A percentile compares a stretch with the other conserved stretches of the same genome.
Conservation (phyloP, 2,329 filamentous ascomycete genomes). For the Aspergillus nomiae region DNA sequence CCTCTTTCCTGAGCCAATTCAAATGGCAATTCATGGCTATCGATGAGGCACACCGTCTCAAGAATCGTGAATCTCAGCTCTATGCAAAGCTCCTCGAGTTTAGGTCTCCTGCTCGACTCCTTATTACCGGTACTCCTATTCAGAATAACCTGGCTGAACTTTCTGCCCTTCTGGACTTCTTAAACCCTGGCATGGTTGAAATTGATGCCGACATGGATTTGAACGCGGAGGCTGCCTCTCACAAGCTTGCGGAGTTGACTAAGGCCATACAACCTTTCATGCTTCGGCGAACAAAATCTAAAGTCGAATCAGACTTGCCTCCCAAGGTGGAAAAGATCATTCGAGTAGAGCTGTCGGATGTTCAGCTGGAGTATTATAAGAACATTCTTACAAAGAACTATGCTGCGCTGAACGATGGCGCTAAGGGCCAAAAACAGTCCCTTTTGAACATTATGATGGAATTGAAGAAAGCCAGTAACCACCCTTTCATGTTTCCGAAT, state of each 20-base stretch:
- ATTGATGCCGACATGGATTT: constrained; percentile 94
- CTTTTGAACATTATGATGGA: constrained; percentile 99
- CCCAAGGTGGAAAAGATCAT: constrained; percentile 99
- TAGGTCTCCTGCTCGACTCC: constrained; percentile 80
- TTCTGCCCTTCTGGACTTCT: constrained; percentile 88
- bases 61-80: constrained; percentile 92
- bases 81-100: constrained; percentile 85
- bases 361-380: constrained; percentile 98
- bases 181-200: constrained; percentile 90
- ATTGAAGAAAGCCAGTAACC: constrained; percentile 97
- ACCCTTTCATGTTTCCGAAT: constrained; percentile 96
- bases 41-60: constrained; percentile 94
- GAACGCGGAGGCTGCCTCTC: constrained; percentile 74
- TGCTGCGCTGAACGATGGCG: constrained; percentile 85
- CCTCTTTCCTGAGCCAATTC: constrained; percentile 79
- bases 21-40: constrained; percentile 98
- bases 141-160: constrained; percentile 96
- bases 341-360: constrained; percentile 92
- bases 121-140: constrained; percentile 96
- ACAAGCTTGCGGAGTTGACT: constrained; percentile 84
- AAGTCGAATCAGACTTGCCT: constrained; percentile 92
- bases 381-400: constrained; percentile 98
- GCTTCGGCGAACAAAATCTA: constrained; percentile 92
- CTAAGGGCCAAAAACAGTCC: constrained; percentile 89
- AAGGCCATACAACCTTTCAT: constrained; percentile 90